Evolutionary conservation across 176 grass and related monocot species (phyloP).

Genomic region (Cymbopogon citratus): DNA sequence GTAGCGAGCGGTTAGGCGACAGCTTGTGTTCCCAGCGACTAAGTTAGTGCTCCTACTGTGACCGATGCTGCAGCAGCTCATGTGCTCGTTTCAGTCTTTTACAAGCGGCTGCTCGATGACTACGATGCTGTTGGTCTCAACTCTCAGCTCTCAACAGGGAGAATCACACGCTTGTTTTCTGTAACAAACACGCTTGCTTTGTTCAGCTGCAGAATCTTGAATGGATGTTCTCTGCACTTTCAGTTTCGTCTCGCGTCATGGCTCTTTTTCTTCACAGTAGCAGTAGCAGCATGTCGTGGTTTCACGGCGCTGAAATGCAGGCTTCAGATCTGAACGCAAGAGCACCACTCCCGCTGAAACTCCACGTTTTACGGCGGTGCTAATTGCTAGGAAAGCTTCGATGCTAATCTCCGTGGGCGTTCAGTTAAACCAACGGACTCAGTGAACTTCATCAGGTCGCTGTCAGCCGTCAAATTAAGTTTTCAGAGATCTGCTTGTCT

Average conservation of each 20-base stretch:
- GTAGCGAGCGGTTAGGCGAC: not conserved
- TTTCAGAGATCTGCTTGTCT: not conserved
- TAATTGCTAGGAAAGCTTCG: not conserved
- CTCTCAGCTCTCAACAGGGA: not conserved
- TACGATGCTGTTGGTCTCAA: not conserved
- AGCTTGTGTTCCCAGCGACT: not conserved
- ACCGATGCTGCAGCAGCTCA: not conserved
- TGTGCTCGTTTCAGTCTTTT: not conserved
- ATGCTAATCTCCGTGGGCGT: not conserved
- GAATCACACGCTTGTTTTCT: not conserved
- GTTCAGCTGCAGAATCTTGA: not conserved
- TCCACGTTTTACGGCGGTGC: not conserved
- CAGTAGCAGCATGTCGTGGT: not conserved
- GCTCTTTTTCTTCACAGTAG: not conserved
- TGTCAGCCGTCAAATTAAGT: not conserved
- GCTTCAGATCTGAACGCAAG: not conserved
- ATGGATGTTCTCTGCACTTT: not conserved
- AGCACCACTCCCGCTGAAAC: not conserved
- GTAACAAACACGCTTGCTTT: not conserved
- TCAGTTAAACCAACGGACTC: not conserved
- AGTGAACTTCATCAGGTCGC: not conserved
- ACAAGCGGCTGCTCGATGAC: not conserved
- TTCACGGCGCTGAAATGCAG: not conserved
- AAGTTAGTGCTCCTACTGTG: not conserved
- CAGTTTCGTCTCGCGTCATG: not conserved